Base-by-base conservation (phyloP, 371 early-diverging fungal genomes). In the Funneliformis caledonium region DNA sequence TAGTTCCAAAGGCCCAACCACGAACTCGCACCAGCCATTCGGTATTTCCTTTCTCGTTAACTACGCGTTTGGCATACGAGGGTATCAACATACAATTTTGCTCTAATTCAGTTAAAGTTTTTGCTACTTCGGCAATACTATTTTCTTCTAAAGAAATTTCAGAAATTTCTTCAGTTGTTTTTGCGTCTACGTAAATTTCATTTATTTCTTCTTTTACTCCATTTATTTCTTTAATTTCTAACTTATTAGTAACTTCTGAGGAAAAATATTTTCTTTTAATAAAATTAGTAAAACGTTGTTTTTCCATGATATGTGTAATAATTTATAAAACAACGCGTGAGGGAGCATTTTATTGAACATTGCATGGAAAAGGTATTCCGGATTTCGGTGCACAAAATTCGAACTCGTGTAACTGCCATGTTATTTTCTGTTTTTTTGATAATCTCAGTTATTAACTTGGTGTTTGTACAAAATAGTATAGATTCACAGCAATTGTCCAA, bases 61-160 rank as follows among this genome's bases (percentile, higher is more conserved):
- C 42, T 42, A n/a, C 37, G 12, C 65, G 65, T 52, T 4, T 52
- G 14, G 68, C 78, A 78, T 78, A 78, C 10, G 69, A 42, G 19
- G 78, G 78, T 19, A 78, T 67, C 50, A 78, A 68, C 1, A 78
- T 68, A 47, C 78, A 78, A 62, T 67, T 69, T 22, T 78, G 78
- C 26, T 76, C 77, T n/a, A 68, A 42, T 22, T 10, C 14, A 73
- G 3, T 16, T 52, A 31, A 60, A 16, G 60, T 43, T 10, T 60
- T 16, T 42, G 12, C 76, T 60, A 8, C 76, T 60, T 56, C 43
- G n/a, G 62, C n/a, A 43, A 16, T 47, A 69, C 6, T 69, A 69
- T 19, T 43, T 45, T 19, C 68, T 19, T 56, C 19, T 5, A 56
- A n/a, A 56, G 56, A 56, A 19, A 56, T 19, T 19, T 37, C 37